Evolutionary conservation across 768 basidiomycete genomes (phyloP).

Genomic region (Rickenella mellea): DNA sequence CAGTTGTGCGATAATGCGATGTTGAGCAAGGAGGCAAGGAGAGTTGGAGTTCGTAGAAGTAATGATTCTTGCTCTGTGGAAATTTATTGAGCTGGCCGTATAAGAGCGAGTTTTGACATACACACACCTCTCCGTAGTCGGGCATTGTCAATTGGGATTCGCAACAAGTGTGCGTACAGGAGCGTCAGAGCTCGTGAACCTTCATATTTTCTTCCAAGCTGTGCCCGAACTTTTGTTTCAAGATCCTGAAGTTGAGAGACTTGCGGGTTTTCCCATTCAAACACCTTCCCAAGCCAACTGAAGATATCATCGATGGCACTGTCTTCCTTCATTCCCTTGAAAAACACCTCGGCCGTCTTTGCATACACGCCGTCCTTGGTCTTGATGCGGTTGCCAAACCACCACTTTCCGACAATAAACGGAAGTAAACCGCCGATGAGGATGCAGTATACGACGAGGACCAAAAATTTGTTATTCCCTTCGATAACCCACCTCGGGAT

Average conservation of each 20-base stretch:
- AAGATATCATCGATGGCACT: slow-evolving; percentile 66
- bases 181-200: slow-evolving; percentile 52
- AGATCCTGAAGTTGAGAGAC: slow-evolving; percentile 6
- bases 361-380: slow-evolving; percentile 90
- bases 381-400: slow-evolving; percentile 84
- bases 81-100: slow-evolving; percentile 3
- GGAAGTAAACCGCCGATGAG: slow-evolving; percentile 86
- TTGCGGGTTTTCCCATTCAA: slow-evolving; percentile 42
- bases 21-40: slow-evolving; percentile 74
- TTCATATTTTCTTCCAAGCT: slow-evolving; percentile 46
- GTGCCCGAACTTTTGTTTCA: slow-evolving; percentile 27
- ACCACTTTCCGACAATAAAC: slow-evolving; percentile 87
- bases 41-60: slow-evolving; percentile 59
- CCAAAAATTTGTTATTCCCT: slow-evolving; percentile 84
- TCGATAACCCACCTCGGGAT: slow-evolving; percentile 91
- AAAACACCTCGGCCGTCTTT: slow-evolving; percentile 76
- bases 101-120: not conserved
- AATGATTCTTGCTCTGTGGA: slow-evolving; percentile 62
- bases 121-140: slow-evolving; percentile 56
- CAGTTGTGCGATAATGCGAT: slow-evolving; percentile 83
- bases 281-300: slow-evolving; percentile 57
- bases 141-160: slow-evolving; percentile 43
- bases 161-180: slow-evolving; percentile 78
- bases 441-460: slow-evolving; percentile 79
- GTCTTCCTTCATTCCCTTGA: slow-evolving; percentile 78